Percentiles rank a stretch among this genome's conserved stretches.
Evolutionary conservation across 2,329 filamentous ascomycete genomes (phyloP).

Genomic region (Alternaria triticina): DNA sequence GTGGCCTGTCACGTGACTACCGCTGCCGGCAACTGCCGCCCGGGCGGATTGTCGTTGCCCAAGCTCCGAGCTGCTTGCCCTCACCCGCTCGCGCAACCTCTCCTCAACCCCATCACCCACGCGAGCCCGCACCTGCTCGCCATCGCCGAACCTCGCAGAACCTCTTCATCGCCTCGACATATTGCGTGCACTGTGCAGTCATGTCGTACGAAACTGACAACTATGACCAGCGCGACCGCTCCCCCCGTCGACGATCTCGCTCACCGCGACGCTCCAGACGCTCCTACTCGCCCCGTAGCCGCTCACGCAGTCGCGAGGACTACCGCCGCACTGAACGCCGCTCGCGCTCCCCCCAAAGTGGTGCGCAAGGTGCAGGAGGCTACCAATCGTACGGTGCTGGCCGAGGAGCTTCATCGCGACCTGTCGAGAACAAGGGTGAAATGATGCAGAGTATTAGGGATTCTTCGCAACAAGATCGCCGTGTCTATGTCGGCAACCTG

Average conservation of each 20-base stretch:
- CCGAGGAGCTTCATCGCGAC: constrained; percentile 62
- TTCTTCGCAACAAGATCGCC: constrained; percentile 96
- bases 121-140: constrained; percentile 22
- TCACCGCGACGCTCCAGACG: constrained; percentile 61
- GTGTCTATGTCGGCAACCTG: constrained; percentile 98
- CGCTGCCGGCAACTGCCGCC: constrained; percentile 20
- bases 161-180: constrained; percentile 13
- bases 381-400: constrained; percentile 63
- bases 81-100: constrained; percentile 31
- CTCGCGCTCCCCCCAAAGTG: constrained; percentile 87
- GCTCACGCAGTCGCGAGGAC: constrained; percentile 78
- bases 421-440: constrained; percentile 87
- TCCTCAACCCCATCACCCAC: constrained; percentile 34
- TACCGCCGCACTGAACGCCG: constrained; percentile 55
- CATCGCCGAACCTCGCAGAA: constrained; percentile 16
- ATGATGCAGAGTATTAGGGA: constrained; percentile 97
- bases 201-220: constrained; percentile 49
- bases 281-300: constrained; percentile 67
- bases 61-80: constrained; percentile 18
- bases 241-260: constrained; percentile 68
- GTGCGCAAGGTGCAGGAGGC: constrained; percentile 71
- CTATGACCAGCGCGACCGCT: constrained; percentile 60
- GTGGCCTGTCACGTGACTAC: constrained; percentile 18
- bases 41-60: constrained; percentile 27
- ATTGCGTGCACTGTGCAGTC: constrained; percentile 15